Conservation (phyloP, 2,329 filamentous ascomycete species). For the Paecilomyces variotii region DNA sequence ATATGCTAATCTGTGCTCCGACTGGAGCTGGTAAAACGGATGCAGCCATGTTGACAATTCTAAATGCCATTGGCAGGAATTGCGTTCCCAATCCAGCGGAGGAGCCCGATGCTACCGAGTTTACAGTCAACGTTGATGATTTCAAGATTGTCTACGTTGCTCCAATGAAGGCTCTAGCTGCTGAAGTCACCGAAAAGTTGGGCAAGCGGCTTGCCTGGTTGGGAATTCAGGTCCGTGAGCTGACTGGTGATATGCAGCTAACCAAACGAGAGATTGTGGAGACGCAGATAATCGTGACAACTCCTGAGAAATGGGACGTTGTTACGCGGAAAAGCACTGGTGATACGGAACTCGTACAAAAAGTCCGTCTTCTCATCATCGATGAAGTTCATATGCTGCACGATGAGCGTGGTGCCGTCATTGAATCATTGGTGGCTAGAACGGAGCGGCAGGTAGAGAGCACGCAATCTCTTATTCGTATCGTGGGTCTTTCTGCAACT, state of each 20-base stretch:
- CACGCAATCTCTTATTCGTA: slow-evolving; percentile 92
- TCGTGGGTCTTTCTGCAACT: slow-evolving; percentile 90
- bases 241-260: slow-evolving; percentile 97
- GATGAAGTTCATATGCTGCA: slow-evolving; percentile 99
- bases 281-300: slow-evolving; percentile 97
- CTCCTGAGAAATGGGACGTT: slow-evolving; percentile 98
- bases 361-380: slow-evolving; percentile 90
- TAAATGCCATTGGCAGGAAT: slow-evolving; percentile 85
- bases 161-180: slow-evolving; percentile 96
- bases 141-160: slow-evolving; percentile 99
- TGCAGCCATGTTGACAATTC: slow-evolving; percentile 90
- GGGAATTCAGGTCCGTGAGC: slow-evolving; percentile 81
- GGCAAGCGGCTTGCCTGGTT: slow-evolving; percentile 89
- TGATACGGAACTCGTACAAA: slow-evolving; percentile 94
- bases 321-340: slow-evolving; percentile 95
- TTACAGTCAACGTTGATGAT: slow-evolving; percentile 72
- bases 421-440: slow-evolving; percentile 90
- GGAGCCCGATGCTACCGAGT: slow-evolving; percentile 63
- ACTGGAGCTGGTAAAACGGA: slow-evolving; percentile 99
- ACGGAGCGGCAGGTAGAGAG: slow-evolving; percentile 96
- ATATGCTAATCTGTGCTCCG: slow-evolving; percentile 96
- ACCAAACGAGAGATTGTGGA: slow-evolving; percentile 93
- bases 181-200: slow-evolving; percentile 91
- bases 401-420: slow-evolving; percentile 88
- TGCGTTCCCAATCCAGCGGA: slow-evolving; percentile 72